These are phyloP conservation scores for Ajuga reptans DNA, from an alignment of 305 asterid genomes.

Conservation along the genomic window DNA sequence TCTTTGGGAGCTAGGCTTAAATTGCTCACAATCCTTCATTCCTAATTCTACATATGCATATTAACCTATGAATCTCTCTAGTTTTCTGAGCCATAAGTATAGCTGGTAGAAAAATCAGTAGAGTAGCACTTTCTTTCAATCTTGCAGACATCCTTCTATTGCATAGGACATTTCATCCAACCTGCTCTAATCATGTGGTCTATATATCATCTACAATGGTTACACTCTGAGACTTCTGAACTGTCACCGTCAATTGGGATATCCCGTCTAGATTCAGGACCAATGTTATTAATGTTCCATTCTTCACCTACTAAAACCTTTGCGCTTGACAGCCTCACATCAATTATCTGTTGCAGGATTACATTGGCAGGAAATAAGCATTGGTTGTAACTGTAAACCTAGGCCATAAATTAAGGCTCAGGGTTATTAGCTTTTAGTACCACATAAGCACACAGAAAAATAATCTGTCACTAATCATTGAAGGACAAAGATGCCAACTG, in stretches of 20 bases:
- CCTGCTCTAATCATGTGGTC: neutral
- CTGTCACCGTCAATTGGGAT: neutral
- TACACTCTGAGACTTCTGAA: too few relatives aligned
- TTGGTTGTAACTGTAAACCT: neutral
- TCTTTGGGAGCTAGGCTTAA: neutral
- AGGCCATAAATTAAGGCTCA: neutral
- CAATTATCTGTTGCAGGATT: neutral
- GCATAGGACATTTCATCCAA: neutral
- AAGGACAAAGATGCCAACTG: neutral
- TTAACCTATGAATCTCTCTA: too few relatives aligned
- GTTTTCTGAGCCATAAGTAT: too few relatives aligned
- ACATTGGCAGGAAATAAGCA: neutral
- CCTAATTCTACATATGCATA: neutral
- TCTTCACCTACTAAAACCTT: neutral
- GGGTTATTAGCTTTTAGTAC: neutral
- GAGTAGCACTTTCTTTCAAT: neutral
- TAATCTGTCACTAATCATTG: neutral
- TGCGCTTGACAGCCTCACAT: neutral
- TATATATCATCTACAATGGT: neutral
- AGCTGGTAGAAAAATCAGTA: too few relatives aligned
- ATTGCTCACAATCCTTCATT: neutral
- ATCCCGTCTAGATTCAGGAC: neutral
- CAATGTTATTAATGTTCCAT: neutral
- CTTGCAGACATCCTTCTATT: neutral
- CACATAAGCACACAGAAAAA: neutral